A percentile compares a stretch with the other conserved stretches of the same genome.
Conservation (phyloP, 805 yeast genomes). For the Kuraishia ogatae region DNA sequence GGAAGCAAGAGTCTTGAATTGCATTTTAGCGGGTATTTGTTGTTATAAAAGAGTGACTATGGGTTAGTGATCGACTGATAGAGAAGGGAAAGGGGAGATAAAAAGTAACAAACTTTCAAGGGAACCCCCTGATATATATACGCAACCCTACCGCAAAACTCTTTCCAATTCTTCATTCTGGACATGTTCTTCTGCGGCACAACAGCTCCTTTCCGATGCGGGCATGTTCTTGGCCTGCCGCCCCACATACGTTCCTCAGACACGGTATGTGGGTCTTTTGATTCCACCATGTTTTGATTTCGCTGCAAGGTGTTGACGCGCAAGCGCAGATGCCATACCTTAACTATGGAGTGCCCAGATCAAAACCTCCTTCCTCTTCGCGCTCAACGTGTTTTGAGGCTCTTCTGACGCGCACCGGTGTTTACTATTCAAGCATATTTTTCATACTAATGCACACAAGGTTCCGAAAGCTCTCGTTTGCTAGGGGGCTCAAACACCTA, state of each 20-base stretch:
- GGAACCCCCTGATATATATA: neutral
- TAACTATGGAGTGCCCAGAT: neutral
- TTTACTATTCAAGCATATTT: neutral
- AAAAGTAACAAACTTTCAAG: neutral
- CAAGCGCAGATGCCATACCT: neutral
- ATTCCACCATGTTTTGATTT: neutral
- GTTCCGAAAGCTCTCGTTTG: neutral
- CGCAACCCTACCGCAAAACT: neutral
- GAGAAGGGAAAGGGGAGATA: neutral
- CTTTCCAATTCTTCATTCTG: neutral
- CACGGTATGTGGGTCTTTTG: neutral
- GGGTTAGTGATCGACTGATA: neutral
- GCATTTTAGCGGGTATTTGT: constrained; percentile 2
- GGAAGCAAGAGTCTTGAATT: constrained; percentile 2
- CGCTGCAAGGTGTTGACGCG: neutral
- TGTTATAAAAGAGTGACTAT: neutral
- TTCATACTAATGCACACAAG: neutral
- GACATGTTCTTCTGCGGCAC: neutral
- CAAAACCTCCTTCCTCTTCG: neutral
- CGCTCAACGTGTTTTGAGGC: neutral
- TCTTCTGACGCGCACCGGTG: neutral
- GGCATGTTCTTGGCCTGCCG: neutral
- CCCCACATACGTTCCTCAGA: neutral
- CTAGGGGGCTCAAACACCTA: neutral
- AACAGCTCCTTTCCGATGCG: neutral